Evolutionary conservation across 1,139 yeast genomes (phyloP).

Genomic region (Sugiyamaella pinicola): DNA sequence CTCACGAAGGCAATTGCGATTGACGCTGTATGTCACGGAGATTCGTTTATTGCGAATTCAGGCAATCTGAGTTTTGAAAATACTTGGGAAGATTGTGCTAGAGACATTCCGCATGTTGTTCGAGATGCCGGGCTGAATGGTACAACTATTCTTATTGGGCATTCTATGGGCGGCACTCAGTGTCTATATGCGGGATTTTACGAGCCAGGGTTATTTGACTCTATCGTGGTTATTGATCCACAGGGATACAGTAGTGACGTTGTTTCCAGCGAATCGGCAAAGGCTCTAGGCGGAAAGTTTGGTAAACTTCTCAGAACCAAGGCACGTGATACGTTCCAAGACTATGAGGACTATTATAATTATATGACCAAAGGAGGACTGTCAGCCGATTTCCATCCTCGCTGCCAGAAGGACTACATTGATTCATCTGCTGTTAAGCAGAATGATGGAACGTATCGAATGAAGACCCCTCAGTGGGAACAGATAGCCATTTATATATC

Average conservation of each 20-base stretch:
- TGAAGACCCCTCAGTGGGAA: constrained; percentile 48
- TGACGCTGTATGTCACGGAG: constrained; percentile 70
- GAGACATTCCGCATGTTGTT: constrained; percentile 58
- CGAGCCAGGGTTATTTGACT: constrained; percentile 58
- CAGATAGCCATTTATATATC: constrained; percentile 58
- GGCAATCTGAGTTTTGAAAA: constrained; percentile 56
- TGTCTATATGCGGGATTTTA: constrained; percentile 53
- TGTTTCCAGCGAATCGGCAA: constrained; percentile 3
- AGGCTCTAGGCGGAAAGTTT: constrained; percentile 7
- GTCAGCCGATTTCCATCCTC: constrained; percentile 50
- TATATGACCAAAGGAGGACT: constrained; percentile 52
- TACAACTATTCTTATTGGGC: constrained; percentile 58
- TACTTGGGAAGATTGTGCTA: constrained; percentile 67
- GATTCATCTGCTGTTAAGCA: constrained; percentile 40
- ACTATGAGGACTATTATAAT: constrained; percentile 46
- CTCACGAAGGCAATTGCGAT: constrained; percentile 52
- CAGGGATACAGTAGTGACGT: constrained; percentile 46
- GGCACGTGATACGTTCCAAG: constrained; percentile 37
- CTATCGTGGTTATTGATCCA: constrained; percentile 62
- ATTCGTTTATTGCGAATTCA: constrained; percentile 58
- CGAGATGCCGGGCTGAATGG: constrained; percentile 48
- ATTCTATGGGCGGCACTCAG: constrained; percentile 70
- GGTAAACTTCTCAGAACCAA: not conserved
- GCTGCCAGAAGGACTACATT: constrained; percentile 50
- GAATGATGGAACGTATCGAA: constrained; percentile 43